Conservation (phyloP, 768 basidiomycete genomes). For the Floccularia luteovirens region DNA sequence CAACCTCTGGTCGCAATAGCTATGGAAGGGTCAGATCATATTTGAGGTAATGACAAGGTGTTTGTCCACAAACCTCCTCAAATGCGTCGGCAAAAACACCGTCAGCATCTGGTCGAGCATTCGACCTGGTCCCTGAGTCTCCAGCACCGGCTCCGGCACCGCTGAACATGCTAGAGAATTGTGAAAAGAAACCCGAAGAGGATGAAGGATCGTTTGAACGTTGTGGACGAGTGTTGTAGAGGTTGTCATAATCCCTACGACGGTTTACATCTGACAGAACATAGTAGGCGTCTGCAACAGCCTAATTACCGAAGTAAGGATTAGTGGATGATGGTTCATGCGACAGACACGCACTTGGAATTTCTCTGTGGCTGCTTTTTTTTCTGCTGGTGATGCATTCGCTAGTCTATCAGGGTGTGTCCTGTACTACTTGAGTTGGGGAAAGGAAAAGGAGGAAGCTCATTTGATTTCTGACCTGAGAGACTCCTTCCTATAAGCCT, state of each 20-base stretch:
- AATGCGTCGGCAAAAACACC: constrained; percentile 86
- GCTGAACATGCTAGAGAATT: constrained; percentile 70
- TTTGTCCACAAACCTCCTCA: constrained; percentile 58
- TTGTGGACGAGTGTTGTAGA: constrained; percentile 54
- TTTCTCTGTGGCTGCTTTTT: constrained; percentile 67
- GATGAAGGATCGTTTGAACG: constrained; percentile 57
- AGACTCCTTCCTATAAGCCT: constrained; percentile 77
- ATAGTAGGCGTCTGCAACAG: constrained; percentile 92
- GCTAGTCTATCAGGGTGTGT: constrained; percentile 85
- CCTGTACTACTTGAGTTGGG: constrained; percentile 29
- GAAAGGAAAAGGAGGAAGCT: constrained; percentile 2
- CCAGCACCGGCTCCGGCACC: constrained; percentile 19
- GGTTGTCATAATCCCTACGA: constrained; percentile 62
- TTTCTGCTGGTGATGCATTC: constrained; percentile 66
- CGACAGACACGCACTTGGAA: constrained; percentile 55
- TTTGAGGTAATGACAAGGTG: not conserved
- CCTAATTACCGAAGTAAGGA: constrained; percentile 26
- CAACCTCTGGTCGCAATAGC: constrained; percentile 79
- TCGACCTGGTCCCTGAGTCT: constrained; percentile 18
- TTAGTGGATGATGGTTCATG: not conserved
- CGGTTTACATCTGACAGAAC: constrained; percentile 77
- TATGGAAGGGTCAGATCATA: constrained; percentile 13
- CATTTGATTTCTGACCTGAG: constrained; percentile 38
- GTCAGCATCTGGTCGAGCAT: constrained; percentile 64
- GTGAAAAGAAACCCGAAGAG: constrained; percentile 67